Percentiles rank a stretch among this genome's conserved stretches.
phyloP scores from a whole-genome alignment of 305 asterid genomes.

The Rubia peregrina region DNA sequence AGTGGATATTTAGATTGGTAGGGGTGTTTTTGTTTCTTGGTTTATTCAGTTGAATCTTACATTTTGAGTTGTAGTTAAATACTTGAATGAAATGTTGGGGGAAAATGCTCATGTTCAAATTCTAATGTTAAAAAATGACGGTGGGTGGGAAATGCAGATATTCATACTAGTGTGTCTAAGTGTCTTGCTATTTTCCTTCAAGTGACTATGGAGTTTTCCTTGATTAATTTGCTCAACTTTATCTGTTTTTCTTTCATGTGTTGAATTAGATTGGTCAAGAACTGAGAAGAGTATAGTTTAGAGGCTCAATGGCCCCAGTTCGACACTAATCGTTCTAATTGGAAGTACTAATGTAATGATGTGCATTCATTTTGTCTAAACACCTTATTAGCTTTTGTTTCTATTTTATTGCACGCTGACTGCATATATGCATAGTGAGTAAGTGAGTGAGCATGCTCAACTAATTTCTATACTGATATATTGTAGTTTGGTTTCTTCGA shows the following conservation, averaged over 20 bases:
- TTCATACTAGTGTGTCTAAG: no score
- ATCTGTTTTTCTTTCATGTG: background rate
- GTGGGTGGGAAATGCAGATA: background rate
- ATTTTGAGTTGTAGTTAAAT: background rate
- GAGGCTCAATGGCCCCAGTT: background rate
- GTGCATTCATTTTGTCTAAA: no score
- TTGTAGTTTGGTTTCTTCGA: no score
- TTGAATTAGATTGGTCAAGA: background rate
- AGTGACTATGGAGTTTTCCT: background rate
- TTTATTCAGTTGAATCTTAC: background rate
- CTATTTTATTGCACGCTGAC: no score
- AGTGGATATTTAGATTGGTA: background rate
- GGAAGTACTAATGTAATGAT: background rate
- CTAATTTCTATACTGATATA: no score
- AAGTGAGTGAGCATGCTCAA: no score
- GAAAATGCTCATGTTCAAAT: background rate
- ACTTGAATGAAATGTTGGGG: background rate
- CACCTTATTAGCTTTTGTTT: no score
- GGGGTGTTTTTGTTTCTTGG: background rate
- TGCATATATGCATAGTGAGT: no score
- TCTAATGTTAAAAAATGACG: background rate
- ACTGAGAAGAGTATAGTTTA: background rate
- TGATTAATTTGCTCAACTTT: background rate
- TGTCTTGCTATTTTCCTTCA: no score
- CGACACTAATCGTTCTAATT: background rate